These are phyloP conservation scores for Pleurotus platypus DNA, from an alignment of 768 basidiomycete species.

Conservation along the genomic window DNA sequence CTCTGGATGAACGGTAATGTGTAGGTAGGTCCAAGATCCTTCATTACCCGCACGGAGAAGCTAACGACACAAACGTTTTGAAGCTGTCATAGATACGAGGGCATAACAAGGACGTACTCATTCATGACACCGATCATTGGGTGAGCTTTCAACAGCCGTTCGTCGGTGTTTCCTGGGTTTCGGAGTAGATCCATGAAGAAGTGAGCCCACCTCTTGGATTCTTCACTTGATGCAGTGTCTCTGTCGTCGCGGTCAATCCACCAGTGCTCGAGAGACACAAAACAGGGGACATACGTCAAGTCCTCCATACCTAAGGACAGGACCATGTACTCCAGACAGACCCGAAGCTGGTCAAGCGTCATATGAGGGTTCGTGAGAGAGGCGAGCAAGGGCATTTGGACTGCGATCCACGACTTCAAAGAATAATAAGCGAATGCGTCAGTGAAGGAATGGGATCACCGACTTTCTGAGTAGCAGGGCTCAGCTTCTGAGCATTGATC, in stretches of 20 bases:
- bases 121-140: background rate
- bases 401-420: background rate
- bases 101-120: background rate
- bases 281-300: background rate
- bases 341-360: slow-evolving; percentile 1
- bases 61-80: background rate
- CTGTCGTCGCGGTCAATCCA: background rate
- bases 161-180: background rate
- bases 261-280: background rate
- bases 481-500: background rate
- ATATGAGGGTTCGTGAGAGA: slow-evolving; percentile 3
- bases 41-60: background rate
- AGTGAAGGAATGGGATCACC: no score
- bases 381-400: slow-evolving; percentile 4
- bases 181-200: slow-evolving; percentile 4
- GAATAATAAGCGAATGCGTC: background rate
- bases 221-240: background rate
- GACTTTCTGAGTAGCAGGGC: background rate
- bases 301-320: slow-evolving; percentile 4
- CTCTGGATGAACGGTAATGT: slow-evolving; percentile 1
- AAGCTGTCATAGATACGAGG: no score
- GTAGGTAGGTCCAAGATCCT: slow-evolving; percentile 4
- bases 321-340: slow-evolving; percentile 3
- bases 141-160: background rate
- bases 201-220: background rate